A percentile compares a stretch with the other conserved stretches of the same genome.
Conservation (phyloP, 192 early-diverging fungal species). For the Jimgerdemannia lactiflua region DNA sequence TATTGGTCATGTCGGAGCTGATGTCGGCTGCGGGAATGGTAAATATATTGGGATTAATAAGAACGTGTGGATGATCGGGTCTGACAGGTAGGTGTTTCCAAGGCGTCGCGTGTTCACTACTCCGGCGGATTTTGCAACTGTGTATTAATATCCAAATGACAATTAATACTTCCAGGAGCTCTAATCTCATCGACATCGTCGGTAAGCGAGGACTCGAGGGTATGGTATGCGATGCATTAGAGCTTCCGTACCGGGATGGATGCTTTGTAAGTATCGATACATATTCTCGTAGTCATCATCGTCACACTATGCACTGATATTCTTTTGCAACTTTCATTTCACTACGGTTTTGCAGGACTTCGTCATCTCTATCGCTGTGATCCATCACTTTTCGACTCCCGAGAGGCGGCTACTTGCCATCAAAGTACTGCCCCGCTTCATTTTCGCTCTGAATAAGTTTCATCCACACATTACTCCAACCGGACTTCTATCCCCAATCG, state of each 20-base stretch:
- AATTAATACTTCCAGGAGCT: conserved; percentile 50
- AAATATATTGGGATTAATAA: conserved; percentile 93
- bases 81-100: conserved; percentile 61
- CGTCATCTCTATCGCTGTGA: conserved; percentile 93
- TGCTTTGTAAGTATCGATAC: conserved; percentile 60
- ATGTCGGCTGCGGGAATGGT: conserved; percentile 97
- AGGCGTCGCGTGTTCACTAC: background rate
- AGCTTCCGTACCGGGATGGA: conserved; percentile 65
- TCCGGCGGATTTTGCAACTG: background rate
- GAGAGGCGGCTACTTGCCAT: conserved; percentile 74
- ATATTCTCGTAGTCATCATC: background rate
- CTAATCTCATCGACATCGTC: conserved; percentile 75
- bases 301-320: background rate
- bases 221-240: conserved; percentile 78
- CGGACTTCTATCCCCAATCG: background rate
- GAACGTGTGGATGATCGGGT: conserved; percentile 79
- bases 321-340: conserved; percentile 3
- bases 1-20: conserved; percentile 79
- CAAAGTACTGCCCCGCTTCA: conserved; percentile 27
- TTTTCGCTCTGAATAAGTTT: background rate
- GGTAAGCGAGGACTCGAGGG: conserved; percentile 72
- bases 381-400: conserved; percentile 86
- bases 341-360: conserved; percentile 65
- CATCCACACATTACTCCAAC: background rate
- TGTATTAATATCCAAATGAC: background rate